Evolutionary conservation across 352 stramenopile genomes (phyloP).

Genomic region (Thraustochytrium sp.): DNA sequence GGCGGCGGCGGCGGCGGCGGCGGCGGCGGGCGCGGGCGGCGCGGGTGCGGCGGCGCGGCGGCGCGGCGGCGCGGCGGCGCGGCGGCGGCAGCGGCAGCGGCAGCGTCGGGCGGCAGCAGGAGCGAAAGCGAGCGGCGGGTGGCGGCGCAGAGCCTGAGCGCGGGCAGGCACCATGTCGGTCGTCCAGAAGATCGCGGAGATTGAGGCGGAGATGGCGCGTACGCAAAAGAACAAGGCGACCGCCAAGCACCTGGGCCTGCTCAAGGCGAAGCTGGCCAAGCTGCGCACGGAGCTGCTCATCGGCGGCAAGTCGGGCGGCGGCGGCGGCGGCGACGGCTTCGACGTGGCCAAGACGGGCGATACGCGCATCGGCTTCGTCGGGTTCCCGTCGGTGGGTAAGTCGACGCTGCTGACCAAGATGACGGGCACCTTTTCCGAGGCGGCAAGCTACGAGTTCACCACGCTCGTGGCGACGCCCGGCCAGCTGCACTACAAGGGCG

Average conservation of each 20-base stretch:
- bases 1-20: too few relatives aligned
- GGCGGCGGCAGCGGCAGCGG: too few relatives aligned
- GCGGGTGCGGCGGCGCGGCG: too few relatives aligned
- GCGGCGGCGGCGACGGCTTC: constrained; percentile 70
- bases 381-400: constrained; percentile 98
- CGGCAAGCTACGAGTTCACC: constrained; percentile 97
- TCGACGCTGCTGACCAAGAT: constrained; percentile 92
- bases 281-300: constrained; percentile 84
- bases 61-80: too few relatives aligned
- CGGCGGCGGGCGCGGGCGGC: too few relatives aligned
- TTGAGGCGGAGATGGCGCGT: constrained; percentile 77
- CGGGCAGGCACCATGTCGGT: constrained; percentile 40
- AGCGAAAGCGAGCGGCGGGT: too few relatives aligned
- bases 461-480: constrained; percentile 97
- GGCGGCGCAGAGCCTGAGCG: too few relatives aligned
- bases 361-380: constrained; percentile 92
- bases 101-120: too few relatives aligned
- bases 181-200: constrained; percentile 46
- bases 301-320: constrained; percentile 62
- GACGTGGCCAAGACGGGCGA: constrained; percentile 89
- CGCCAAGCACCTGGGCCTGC: constrained; percentile 94
- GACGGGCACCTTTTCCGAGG: constrained; percentile 89
- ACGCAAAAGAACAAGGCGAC: constrained; percentile 99
- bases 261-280: constrained; percentile 97
- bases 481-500: constrained; percentile 90